Evolutionary conservation across 2,329 filamentous ascomycete species (phyloP), one percentile per base, ranked within the genome.

Genomic region (Metarhizium guizhouense): DNA sequence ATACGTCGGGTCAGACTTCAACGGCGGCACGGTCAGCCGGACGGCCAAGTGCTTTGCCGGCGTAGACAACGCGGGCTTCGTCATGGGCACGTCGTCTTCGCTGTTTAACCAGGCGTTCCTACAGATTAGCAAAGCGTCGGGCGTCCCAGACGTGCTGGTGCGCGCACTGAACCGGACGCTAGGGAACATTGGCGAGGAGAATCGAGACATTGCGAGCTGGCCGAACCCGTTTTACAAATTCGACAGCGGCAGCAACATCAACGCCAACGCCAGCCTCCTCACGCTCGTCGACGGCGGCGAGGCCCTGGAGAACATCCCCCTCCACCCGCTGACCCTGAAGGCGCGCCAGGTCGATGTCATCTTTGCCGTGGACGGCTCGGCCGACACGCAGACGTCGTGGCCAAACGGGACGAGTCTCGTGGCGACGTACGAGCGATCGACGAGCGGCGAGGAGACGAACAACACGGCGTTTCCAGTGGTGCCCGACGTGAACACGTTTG

Each of bases 71-170:
- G 81, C 81, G 29, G 89, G 89, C 6, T 96, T 82, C 65, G 76
- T 95, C 30, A 90, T 95, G 83, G 91, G 91, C 52, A 95, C 91
- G 0, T 90, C 86, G 25, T 90, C 86, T 1, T 87, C 88, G 0
- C 77, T 96, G 2, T 96, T 96, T 78, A 96, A 95, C 72, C 76
- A 84, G 63, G 81, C 88, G 63, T 72, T 95, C 18, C 75, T 91
- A 3, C 72, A 82, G 11, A 74, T 93, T 55, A 69, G 67, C 40
- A 63, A 67, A 6, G 64, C 68, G 10, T 68, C 70, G 25, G 70
- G 72, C 30, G 66, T 79, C 1, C 77, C 77, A 2, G 67, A 74
- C 0, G 70, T 78, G 38, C 70, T 90, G 42, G 74, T 78, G 52
- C 63, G 74, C 5, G 76, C 79, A 20, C 63, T 88, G 14, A 66